phyloP scores from a whole-genome alignment of 1,284 basidiomycete genomes.

The Melampsora occidentalis region DNA sequence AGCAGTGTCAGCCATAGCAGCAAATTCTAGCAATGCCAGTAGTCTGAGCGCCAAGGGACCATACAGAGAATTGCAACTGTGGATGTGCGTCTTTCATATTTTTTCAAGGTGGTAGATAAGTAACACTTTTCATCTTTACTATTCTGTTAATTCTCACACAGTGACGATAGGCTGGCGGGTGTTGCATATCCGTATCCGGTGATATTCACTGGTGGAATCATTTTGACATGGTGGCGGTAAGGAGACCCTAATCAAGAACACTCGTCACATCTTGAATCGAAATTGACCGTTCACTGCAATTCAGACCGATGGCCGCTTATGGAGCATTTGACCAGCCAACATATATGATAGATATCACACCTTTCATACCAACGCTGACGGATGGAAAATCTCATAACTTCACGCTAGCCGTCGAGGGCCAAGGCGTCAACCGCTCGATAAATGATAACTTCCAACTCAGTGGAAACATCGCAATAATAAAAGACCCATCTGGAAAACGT shows the following conservation, averaged over 20 bases:
- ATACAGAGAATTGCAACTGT: conserved; percentile 72
- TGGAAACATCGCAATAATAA: conserved; percentile 62
- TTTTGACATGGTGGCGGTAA: conserved; percentile 66
- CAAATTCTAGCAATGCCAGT: conserved; percentile 55
- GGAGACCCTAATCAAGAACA: not conserved
- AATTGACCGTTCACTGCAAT: too few species aligned
- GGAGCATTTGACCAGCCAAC: conserved; percentile 74
- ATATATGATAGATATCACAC: conserved; percentile 73
- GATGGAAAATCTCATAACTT: conserved; percentile 70
- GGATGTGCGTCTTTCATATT: conserved; percentile 55
- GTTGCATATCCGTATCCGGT: conserved; percentile 73
- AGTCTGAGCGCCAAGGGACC: conserved; percentile 61
- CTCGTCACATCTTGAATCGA: not conserved
- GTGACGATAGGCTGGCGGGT: conserved; percentile 68
- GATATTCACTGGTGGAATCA: conserved; percentile 74
- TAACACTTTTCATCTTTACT: too few species aligned
- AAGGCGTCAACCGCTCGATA: conserved; percentile 65
- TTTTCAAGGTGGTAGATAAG: not conserved
- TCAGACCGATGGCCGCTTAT: conserved; percentile 69
- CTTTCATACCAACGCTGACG: conserved; percentile 69
- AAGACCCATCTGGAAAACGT: conserved; percentile 15
- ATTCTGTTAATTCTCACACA: not conserved
- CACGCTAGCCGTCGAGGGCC: conserved; percentile 69
- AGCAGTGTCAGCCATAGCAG: conserved; percentile 58
- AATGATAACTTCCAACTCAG: conserved; percentile 73